Evolutionary conservation across 192 early-diverging fungal species (phyloP).

Genomic region (Backusella morwellensis): DNA sequence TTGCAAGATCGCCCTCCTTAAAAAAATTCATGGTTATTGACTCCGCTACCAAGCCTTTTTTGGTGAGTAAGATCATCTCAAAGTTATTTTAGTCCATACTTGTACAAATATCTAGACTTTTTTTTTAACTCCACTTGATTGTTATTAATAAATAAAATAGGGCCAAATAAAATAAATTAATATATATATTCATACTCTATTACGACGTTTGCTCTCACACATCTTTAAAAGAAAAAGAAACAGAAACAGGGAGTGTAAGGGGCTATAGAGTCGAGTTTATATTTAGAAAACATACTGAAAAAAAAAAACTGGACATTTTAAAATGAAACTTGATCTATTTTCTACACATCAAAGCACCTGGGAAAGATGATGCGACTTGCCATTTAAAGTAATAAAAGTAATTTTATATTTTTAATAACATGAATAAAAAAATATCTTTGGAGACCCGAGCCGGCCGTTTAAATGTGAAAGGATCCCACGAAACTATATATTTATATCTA

Average conservation of each 20-base stretch:
- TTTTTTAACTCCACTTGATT: constrained; percentile 5
- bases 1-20: neutral
- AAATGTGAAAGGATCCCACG: neutral
- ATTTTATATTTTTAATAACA: neutral
- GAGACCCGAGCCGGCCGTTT: neutral
- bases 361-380: neutral
- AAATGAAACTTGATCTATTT: neutral
- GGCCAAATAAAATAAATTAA: neutral
- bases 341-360: neutral
- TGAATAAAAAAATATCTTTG: neutral
- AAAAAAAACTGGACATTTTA: neutral
- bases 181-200: neutral
- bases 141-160: neutral
- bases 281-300: neutral
- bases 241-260: neutral
- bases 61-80: neutral
- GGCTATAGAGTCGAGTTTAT: neutral
- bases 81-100: constrained; percentile 1
- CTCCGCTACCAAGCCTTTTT: neutral
- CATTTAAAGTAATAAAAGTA: constrained; percentile 3
- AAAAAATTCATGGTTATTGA: neutral
- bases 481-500: neutral
- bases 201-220: neutral
- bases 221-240: neutral
- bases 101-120: neutral